A percentile compares a stretch with the other conserved stretches of the same genome.
Conservation (phyloP, 805 yeast genomes). For the Starmera dryadoides region DNA sequence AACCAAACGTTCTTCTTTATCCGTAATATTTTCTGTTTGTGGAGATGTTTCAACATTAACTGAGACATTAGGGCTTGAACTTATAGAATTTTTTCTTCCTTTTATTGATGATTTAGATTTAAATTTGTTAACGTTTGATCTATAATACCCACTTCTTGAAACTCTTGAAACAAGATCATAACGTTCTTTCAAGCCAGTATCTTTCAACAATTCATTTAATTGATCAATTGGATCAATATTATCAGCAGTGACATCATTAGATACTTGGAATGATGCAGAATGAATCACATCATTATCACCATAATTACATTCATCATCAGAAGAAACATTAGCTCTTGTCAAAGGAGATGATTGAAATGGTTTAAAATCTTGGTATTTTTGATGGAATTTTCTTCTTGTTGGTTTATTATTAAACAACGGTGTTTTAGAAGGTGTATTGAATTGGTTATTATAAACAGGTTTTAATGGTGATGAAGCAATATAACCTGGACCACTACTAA, state of each 20-base stretch:
- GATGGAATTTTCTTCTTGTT: not conserved
- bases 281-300: not conserved
- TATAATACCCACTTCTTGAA: not conserved
- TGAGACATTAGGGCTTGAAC: not conserved
- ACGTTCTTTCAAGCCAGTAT: slow-evolving; percentile 12
- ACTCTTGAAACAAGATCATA: slow-evolving; percentile 4
- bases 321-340: not conserved
- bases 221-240: not conserved
- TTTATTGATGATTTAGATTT: not conserved
- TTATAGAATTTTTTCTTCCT: not conserved
- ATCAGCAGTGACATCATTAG: not conserved
- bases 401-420: not conserved
- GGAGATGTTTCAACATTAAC: not conserved
- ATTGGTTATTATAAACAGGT: slow-evolving; percentile 2
- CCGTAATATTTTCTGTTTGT: too few species aligned
- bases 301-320: not conserved
- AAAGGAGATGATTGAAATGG: slow-evolving; percentile 9
- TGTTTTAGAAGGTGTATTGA: slow-evolving; percentile 11
- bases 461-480: slow-evolving; percentile 14
- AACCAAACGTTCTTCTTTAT: not conserved
- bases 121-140: not conserved
- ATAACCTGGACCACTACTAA: not conserved
- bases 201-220: slow-evolving; percentile 11
- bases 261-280: too few species aligned
- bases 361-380: not conserved